Percentiles rank a stretch among this genome's conserved stretches.
These are phyloP conservation scores for Lipomyces orientalis DNA, from an alignment of 805 yeast species.

Conservation along the genomic window DNA sequence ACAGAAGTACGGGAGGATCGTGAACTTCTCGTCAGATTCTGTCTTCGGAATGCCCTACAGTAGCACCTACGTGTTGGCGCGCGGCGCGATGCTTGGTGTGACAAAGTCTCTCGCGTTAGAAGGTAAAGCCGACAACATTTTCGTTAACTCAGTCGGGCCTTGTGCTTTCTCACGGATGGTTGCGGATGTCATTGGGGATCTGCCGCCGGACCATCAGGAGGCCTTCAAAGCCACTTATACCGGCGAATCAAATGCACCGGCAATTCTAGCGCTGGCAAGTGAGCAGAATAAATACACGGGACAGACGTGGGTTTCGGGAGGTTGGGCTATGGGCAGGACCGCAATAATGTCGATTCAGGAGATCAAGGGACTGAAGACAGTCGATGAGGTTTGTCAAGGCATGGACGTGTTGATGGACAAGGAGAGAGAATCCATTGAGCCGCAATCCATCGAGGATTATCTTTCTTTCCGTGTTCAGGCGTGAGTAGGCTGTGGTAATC, in stretches of 20 bases:
- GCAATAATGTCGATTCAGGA: background rate
- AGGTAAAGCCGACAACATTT: background rate
- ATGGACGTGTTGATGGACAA: slow-evolving; percentile 1
- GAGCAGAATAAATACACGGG: background rate
- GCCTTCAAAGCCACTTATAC: background rate
- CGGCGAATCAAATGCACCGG: background rate
- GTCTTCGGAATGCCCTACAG: background rate
- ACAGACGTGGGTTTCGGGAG: background rate
- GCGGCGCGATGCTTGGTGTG: background rate
- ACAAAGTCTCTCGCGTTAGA: background rate
- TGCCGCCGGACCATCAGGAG: background rate
- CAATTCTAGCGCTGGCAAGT: background rate
- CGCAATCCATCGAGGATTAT: slow-evolving; percentile 1
- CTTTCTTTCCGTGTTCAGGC: background rate
- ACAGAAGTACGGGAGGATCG: background rate
- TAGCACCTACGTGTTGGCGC: slow-evolving; percentile 1
- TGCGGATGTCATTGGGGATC: background rate
- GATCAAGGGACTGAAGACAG: slow-evolving; percentile 2
- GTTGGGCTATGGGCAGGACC: background rate
- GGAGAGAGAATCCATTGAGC: background rate
- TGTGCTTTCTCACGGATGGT: background rate
- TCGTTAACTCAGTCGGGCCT: background rate
- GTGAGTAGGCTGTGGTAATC: background rate
- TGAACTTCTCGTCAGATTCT: slow-evolving; percentile 1
- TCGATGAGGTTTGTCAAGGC: background rate